phyloP scores from a whole-genome alignment of 345 rosid species.

The Salix caprea region DNA sequence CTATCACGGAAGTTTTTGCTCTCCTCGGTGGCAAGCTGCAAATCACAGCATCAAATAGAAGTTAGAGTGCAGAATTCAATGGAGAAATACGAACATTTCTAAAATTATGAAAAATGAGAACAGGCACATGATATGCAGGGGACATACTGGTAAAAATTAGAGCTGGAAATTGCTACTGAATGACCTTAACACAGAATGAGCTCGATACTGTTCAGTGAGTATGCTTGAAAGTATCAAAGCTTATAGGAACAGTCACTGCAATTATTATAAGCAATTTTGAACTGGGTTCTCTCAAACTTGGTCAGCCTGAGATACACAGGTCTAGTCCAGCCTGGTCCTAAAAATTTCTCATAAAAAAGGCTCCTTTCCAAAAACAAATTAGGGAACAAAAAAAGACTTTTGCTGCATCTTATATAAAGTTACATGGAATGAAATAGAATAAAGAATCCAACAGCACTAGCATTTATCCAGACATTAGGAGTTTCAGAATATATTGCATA shows the following conservation, averaged over 20 bases:
- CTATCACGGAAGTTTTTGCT: slow-evolving; percentile 72
- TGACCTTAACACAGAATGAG: neutral
- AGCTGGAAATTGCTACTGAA: neutral
- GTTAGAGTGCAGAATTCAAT: neutral
- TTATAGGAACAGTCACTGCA: neutral
- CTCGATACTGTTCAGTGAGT: neutral
- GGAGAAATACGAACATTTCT: neutral
- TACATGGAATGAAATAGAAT: neutral
- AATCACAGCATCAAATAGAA: slow-evolving; percentile 12
- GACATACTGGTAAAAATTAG: neutral
- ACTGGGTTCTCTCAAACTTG: neutral
- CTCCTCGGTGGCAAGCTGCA: slow-evolving; percentile 89
- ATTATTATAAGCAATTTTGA: neutral
- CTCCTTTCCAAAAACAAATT: too few species aligned
- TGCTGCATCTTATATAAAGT: too few species aligned
- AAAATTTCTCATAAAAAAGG: neutral
- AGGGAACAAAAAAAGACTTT: neutral
- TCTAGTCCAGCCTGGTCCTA: neutral
- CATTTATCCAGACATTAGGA: neutral
- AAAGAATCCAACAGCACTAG: neutral
- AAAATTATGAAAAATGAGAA: neutral
- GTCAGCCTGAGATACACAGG: neutral
- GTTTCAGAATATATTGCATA: neutral
- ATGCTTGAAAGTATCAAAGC: neutral
- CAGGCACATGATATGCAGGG: neutral